Evolutionary conservation across 306 rosid species (phyloP), one percentile per base, ranked within the genome.

Genomic region (Mimosa pudica): DNA sequence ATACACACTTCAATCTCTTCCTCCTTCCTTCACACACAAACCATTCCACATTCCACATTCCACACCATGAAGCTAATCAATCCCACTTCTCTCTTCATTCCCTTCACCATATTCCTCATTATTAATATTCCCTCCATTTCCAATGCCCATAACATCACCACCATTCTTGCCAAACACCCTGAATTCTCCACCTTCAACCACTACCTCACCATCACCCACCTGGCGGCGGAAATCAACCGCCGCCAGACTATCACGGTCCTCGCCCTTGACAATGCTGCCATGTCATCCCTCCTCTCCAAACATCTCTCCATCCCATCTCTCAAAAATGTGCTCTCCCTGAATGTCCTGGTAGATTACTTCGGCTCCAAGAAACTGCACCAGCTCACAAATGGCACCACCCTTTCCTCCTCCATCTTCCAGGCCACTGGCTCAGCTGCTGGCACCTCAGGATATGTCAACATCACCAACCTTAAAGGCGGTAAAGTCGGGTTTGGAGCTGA

Each of bases 171-270:
- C 71, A 66, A 84, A 10, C 92, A 87, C 86, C 99, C 98, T 0
- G 85, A 71, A 0, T 87, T 90, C 84, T 91, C 98, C 73, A 89
- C 96, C 87, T 95, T 90, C 87, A 95, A 89, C 87, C 97, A 91
- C 84, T 93, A 93, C 86, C 99, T 95, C 75, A 55, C 93, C 67
- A n/a, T 81, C 82, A 95, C 99, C 5, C 99, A 89, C 87, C 96
- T 95, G 7, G 98, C 97, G 60, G 90, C 74, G 12, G 99, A 95
- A 70, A 91, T 95, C 80, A 95, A 95, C 92, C 94, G 94, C 77
- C 92, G 99, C 11, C 92, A 84, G 47, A 95, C 99, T 81, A 95
- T 95, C 72, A 95, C 99, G 24, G 89, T 93, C 85, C 98, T 95
- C 0, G 94, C 96, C 49, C 24, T 95, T 13, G 97, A 95, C 92